These are phyloP conservation scores for Sesbania bispinosa DNA, from an alignment of 306 rosid genomes.

Conservation along the genomic window DNA sequence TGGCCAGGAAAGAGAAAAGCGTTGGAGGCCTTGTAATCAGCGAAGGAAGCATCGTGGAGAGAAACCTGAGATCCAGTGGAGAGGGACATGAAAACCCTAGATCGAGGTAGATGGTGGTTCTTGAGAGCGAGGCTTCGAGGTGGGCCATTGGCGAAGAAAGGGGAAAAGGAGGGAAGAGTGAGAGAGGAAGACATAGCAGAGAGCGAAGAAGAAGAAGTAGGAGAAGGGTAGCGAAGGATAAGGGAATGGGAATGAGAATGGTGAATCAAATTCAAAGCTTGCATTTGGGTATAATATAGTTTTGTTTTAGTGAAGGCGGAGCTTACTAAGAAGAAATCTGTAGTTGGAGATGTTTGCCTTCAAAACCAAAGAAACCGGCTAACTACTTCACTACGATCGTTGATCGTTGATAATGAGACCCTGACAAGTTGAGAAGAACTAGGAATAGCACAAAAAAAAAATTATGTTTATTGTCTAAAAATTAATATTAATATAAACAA, in stretches of 20 bases:
- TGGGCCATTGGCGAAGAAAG: slow-evolving; percentile 37
- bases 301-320: slow-evolving; percentile 43
- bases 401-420: too few species aligned
- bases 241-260: slow-evolving; percentile 11
- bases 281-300: slow-evolving; percentile 23
- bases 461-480: too few species aligned
- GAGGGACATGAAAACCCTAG: slow-evolving; percentile 69
- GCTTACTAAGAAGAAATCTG: slow-evolving; percentile 40
- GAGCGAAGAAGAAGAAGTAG: slow-evolving; percentile 32
- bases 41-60: slow-evolving; percentile 48
- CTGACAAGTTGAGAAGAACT: too few species aligned
- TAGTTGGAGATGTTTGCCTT: slow-evolving; percentile 8
- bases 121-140: slow-evolving; percentile 23
- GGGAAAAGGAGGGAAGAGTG: slow-evolving; percentile 42
- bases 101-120: slow-evolving; percentile 33
- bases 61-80: slow-evolving; percentile 67
- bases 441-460: too few species aligned
- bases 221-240: slow-evolving; percentile 28
- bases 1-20: slow-evolving; percentile 97
- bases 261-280: slow-evolving; percentile 27
- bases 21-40: slow-evolving; percentile 64
- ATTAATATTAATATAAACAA: too few species aligned
- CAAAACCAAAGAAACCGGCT: slow-evolving; percentile 43
- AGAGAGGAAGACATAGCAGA: slow-evolving; percentile 51
- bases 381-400: slow-evolving; percentile 37